Evolutionary conservation across 768 basidiomycete genomes (phyloP), one percentile per base, ranked within the genome.

Genomic region (Lentinus tigrinus): DNA sequence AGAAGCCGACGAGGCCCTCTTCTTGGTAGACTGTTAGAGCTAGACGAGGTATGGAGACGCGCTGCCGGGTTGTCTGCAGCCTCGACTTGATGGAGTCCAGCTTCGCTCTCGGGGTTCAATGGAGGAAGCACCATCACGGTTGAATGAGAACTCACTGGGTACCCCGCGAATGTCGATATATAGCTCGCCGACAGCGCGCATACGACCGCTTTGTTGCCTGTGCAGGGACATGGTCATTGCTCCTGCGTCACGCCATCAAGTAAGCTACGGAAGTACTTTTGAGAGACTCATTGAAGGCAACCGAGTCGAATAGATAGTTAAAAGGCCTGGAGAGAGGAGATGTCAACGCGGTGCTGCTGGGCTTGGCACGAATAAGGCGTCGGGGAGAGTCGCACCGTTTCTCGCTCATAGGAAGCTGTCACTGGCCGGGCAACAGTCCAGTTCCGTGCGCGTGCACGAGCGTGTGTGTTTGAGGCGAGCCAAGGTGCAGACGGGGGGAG

Each of bases 21-120:
- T 94, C 92, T 28, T 82, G 82, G 72, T 91, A 91, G 26, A 94
- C 87, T 63, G 87, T 74, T 26, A 78, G 74, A 56, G 91, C 85
- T 61, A 91, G 82, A 67, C 78, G 81, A 26, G 85, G 84, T 53
- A 96, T 85, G 8, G 90, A 84, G 63, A 91, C 82, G 52, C 79
- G 83, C 50, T 81, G 85, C 70, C 89, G 87, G 51, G 85, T 88
- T 43, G 92, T 93, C 74, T 97, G 94, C 52, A 97, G 75, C 68
- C 94, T 80, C 60, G 93, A 95, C 76, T 98, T 98, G 75, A 98
- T 82, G 54, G 91, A 93, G 73, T 98, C 96, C 77, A 98, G 77
- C 87, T 95, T 67, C 53, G 39, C 19, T 56, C 26, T 27, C 50
- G 49, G 39, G 28, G 28, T 44, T 6, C 16, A 44, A 3, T 13